A percentile compares a stretch with the other conserved stretches of the same genome.
Evolutionary conservation across 257 asterid genomes (phyloP).

Genomic region (Nicotiana knightiana): DNA sequence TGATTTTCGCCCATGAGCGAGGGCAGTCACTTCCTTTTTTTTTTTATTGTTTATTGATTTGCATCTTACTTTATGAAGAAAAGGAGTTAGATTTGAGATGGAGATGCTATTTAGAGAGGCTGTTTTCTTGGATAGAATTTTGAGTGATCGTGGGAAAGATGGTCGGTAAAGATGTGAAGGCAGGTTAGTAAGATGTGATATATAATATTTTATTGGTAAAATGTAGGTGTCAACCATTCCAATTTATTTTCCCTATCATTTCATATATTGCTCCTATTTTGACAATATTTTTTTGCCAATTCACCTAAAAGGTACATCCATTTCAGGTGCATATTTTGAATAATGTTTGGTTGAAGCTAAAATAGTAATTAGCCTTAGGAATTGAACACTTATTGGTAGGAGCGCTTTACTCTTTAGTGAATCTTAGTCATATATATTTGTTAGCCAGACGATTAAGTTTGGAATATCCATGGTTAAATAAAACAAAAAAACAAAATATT

Average conservation of each 20-base stretch:
- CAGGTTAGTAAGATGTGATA: background rate
- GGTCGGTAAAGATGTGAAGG: slow-evolving; percentile 4
- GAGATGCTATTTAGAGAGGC: background rate
- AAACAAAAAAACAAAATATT: no score
- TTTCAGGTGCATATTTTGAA: background rate
- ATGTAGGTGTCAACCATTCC: background rate
- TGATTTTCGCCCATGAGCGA: background rate
- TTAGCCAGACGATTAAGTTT: no score
- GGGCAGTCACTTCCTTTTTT: background rate
- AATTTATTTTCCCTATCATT: background rate
- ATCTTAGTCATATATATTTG: no score
- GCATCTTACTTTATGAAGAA: background rate
- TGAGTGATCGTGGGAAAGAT: background rate
- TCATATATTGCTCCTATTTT: background rate
- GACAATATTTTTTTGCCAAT: background rate
- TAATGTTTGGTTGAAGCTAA: no score
- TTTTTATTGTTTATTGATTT: background rate
- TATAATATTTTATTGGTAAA: slow-evolving; percentile 1
- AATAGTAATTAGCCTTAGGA: no score
- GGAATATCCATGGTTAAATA: no score
- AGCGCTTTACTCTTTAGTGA: no score
- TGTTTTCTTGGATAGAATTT: background rate
- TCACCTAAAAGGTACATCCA: background rate
- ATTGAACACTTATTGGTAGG: no score
- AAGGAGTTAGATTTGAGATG: background rate